Base-by-base conservation (phyloP, 305 asterid species). In the Euphrasia arctica region DNA sequence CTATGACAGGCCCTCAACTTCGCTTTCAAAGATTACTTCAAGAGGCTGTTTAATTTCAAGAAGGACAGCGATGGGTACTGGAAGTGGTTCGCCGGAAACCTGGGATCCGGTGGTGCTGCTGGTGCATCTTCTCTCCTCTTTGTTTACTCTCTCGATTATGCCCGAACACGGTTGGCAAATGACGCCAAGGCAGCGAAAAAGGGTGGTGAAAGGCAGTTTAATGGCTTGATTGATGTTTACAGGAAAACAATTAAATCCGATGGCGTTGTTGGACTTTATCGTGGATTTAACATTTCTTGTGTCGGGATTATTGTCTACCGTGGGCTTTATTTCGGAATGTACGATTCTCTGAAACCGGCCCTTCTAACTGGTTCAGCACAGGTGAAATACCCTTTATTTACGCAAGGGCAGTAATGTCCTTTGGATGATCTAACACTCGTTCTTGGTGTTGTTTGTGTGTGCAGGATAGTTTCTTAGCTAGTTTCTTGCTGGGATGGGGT, bases 21-120 rank as follows among this genome's bases (percentile, higher is more conserved):
- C 52, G 90, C 90, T 31, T 84, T 84, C 58, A 84, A 81, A 77
- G 87, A 84, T 66, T 81, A 84, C 74, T 81, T 79, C 70, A 81
- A 81, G 78, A 79, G 81, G 56, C 75, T 79, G 56, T 84, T 84
- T 64, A 79, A 84, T 77, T 79, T 77, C 75, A 79, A 82, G 64
- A 81, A 81, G 59, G 85, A 84, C 60, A 79, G 54, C 63, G 87
- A 81, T 62, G 90, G 87, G 42, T 84, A 84, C 75, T 81, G 87
- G 87, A 81, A 81, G 72, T 84, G 87, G 87, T 84, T 84, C 70
- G 87, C 85, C 31, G 90, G 87, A 29, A 84, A 84, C 79, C 74
- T 84, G 78, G 88, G 85, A 54, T 82, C 87, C 68, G 90, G 90
- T 58, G 87, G 84, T 66, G 87, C 87, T 66, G 88, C 87, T 62